Base-by-base conservation (phyloP, 2,329 filamentous ascomycete species). In the Stagonosporopsis vannaccii region DNA sequence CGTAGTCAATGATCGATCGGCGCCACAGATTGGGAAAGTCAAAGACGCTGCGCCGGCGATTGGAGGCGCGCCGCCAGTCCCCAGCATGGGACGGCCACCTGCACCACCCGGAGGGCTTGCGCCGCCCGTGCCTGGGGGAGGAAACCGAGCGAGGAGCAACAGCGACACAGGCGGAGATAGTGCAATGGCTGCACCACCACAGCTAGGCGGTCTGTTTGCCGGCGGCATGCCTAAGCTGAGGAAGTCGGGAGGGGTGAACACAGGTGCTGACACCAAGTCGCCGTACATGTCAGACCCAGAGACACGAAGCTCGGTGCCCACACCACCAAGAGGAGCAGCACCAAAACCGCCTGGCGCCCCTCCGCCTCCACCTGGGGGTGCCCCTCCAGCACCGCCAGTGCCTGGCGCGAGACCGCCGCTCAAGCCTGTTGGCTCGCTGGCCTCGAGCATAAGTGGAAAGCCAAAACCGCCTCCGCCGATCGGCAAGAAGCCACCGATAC, bases 201-300 rank as follows among this genome's bases (percentile, higher is more conserved):
- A 97, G 73, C 77, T 98, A 11, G 94, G 82, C 26, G 95, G 95
- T 1, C 77, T 99, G 23, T 97, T 99, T 72, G 92, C 91, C 1
- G 93, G 92, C 32, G 95, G 94, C 33, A 98, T 98, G 86, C 95
- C 95, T 2, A 98, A 97, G 79, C 75, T 99, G 70, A 90, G 91
- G 75, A 97, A 96, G 80, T 85, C 88, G 3, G 90, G 92, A 52
- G 93, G 91, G 43, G 75, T 82, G 28, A 79, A 80, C 48, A 81
- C 81, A 37, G 78, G 78, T 35, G 90, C 89, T 63, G 58, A 65
- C 45, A 82, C 81, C 60, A 87, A 87, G 62, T 86, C 91, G 28
- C 87, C 91, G 58, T 94, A 94, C 72, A 78, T 89, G 49, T 93
- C 91, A 56, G 93, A 97, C 71, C 86, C 90, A n/a, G 92, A 92